Evolutionary conservation across 2,329 filamentous ascomycete species (phyloP).

Genomic region (Exophiala sp.): DNA sequence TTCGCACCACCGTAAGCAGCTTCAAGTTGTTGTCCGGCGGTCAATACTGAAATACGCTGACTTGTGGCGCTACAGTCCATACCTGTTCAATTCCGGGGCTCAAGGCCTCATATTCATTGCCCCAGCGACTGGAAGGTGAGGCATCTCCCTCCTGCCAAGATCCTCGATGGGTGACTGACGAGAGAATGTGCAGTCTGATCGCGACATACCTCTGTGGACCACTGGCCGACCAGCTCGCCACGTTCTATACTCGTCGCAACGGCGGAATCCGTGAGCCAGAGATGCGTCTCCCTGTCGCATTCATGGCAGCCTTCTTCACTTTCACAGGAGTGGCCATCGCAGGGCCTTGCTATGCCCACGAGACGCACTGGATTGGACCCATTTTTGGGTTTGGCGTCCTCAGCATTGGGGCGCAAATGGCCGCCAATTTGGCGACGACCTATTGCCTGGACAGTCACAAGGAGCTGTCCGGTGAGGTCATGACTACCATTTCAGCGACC

Average conservation of each 20-base stretch:
- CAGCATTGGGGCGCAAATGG: slow-evolving; percentile 28
- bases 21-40: background rate
- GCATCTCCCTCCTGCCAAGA: background rate
- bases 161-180: background rate
- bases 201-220: slow-evolving; percentile 44
- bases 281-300: slow-evolving; percentile 55
- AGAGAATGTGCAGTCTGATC: slow-evolving; percentile 16
- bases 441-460: background rate
- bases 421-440: background rate
- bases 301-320: slow-evolving; percentile 55
- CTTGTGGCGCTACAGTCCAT: slow-evolving; percentile 15
- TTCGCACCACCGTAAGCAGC: slow-evolving; percentile 26
- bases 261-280: slow-evolving; percentile 55
- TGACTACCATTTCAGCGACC: slow-evolving; percentile 1
- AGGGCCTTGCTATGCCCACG: slow-evolving; percentile 49
- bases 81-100: slow-evolving; percentile 25
- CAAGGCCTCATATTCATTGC: slow-evolving; percentile 31
- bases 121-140: slow-evolving; percentile 25
- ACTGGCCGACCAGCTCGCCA: slow-evolving; percentile 54
- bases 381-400: slow-evolving; percentile 50
- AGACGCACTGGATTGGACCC: slow-evolving; percentile 54
- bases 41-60: background rate
- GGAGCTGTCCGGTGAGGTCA: slow-evolving; percentile 5
- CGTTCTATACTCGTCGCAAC: slow-evolving; percentile 51
- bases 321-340: slow-evolving; percentile 57